Evolutionary conservation across 805 yeast species (phyloP).

Genomic region (Wickerhamiella azymoides): DNA sequence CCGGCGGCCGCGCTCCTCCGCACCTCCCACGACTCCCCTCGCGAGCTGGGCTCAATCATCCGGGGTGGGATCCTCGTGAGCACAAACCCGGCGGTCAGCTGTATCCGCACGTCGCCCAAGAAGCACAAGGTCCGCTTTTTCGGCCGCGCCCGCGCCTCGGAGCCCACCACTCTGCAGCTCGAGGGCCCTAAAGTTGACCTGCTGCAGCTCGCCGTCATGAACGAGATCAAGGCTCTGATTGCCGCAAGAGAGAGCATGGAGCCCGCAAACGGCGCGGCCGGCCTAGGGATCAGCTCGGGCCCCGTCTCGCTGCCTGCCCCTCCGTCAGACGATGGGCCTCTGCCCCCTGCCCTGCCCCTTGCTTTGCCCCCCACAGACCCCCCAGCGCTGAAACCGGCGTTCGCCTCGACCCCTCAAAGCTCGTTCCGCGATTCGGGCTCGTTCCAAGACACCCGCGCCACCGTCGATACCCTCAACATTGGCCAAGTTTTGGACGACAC

Average conservation of each 20-base stretch:
- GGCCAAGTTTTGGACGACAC: slow-evolving; percentile 6
- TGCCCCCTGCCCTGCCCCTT: too few relatives aligned
- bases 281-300: too few relatives aligned
- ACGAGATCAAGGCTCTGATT: slow-evolving; percentile 19
- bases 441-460: background rate
- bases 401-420: background rate
- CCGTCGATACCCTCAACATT: slow-evolving; percentile 7
- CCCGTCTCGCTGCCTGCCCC: too few relatives aligned
- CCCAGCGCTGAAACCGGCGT: too few relatives aligned
- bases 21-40: background rate
- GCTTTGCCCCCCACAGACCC: too few relatives aligned
- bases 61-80: slow-evolving; percentile 21
- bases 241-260: background rate
- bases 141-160: background rate
- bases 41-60: slow-evolving; percentile 16
- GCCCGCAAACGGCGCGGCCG: too few relatives aligned
- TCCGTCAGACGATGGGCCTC: too few relatives aligned
- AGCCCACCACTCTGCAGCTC: slow-evolving; percentile 15
- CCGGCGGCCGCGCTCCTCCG: slow-evolving; percentile 3
- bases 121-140: slow-evolving; percentile 6
- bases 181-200: slow-evolving; percentile 20
- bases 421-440: background rate
- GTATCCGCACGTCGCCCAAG: slow-evolving; percentile 14
- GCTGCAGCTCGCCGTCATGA: slow-evolving; percentile 22
- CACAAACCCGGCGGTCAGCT: slow-evolving; percentile 16